Evolutionary conservation across 257 asterid species (phyloP).

Genomic region (Leptodermis oblonga): DNA sequence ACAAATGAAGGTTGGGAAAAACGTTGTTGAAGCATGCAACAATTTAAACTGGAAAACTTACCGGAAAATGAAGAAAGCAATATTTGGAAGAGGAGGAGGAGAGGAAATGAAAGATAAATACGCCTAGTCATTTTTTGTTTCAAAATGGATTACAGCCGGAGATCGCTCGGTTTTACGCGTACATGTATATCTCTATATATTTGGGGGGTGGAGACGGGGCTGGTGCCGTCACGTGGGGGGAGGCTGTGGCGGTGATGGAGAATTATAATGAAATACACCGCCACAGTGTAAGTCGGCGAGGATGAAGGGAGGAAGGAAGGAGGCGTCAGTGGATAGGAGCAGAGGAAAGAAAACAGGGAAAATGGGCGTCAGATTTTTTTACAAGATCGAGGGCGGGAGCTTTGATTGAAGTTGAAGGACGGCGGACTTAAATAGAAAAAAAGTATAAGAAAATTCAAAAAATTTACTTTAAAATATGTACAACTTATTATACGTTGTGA

Average conservation of each 20-base stretch:
- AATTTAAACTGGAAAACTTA: background rate
- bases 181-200: no score
- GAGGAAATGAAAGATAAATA: background rate
- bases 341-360: background rate
- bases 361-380: background rate
- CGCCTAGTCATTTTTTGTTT: conserved; percentile 17
- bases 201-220: no score
- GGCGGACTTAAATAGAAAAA: conserved; percentile 15
- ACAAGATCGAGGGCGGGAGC: background rate
- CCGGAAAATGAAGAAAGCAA: background rate
- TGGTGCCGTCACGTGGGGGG: background rate
- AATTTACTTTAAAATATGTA: no score
- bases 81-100: background rate
- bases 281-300: conserved; percentile 29
- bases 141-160: background rate
- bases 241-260: conserved; percentile 5
- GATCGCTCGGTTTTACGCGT: no score
- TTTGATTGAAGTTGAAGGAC: background rate
- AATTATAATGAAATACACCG: no score
- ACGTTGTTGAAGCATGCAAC: background rate
- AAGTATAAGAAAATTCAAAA: background rate
- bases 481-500: no score
- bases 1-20: background rate
- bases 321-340: background rate
- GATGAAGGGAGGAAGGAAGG: background rate